A percentile compares a stretch with the other conserved stretches of the same genome.
Conservation (phyloP, 345 rosid genomes). For the Angophora floribunda region DNA sequence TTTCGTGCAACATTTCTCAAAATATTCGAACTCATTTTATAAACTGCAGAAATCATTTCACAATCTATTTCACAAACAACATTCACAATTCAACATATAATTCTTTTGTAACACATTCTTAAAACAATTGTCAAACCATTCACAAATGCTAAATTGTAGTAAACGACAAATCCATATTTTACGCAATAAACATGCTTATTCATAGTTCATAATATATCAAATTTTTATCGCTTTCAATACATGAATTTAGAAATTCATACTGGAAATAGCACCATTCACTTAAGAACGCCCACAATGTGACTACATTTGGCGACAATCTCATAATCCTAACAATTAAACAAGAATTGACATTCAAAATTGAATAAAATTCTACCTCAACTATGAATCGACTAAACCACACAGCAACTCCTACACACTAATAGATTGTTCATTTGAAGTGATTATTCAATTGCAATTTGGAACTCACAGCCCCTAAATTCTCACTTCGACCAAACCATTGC, state of each 20-base stretch:
- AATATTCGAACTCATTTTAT: neutral
- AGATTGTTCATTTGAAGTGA: neutral
- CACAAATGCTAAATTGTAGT: neutral
- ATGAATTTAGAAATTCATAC: too few relatives aligned
- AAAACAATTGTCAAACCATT: neutral
- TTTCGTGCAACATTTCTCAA: too few relatives aligned
- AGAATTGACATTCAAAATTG: too few relatives aligned
- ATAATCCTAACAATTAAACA: too few relatives aligned
- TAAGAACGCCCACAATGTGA: too few relatives aligned
- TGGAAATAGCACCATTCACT: too few relatives aligned
- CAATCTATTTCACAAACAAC: too few relatives aligned
- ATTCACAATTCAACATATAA: neutral
- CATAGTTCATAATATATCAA: too few relatives aligned
- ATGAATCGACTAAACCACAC: too few relatives aligned
- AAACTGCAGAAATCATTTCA: neutral
- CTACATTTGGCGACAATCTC: accelerated
- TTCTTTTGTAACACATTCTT: neutral
- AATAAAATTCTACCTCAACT: too few relatives aligned
- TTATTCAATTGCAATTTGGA: neutral
- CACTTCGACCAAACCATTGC: neutral
- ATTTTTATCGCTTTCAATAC: too few relatives aligned
- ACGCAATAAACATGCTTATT: accelerated
- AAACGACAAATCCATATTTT: accelerated
- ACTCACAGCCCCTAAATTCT: neutral
- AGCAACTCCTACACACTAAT: neutral